phyloP scores from a whole-genome alignment of 495 filamentous ascomycete species.

The Penicillium fimorum region DNA sequence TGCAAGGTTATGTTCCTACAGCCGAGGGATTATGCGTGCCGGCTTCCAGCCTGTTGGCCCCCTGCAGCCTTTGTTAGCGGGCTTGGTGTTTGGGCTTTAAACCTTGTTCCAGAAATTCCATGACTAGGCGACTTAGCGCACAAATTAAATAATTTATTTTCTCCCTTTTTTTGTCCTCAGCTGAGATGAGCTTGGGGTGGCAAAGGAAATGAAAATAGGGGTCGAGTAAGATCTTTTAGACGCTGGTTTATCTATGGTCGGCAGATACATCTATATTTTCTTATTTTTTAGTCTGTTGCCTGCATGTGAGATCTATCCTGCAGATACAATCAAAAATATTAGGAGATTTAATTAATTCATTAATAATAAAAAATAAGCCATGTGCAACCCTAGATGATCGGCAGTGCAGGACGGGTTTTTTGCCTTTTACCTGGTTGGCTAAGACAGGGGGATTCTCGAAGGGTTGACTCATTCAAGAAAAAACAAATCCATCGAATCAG shows the following conservation, averaged over 20 bases:
- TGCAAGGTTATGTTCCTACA: conserved; percentile 23
- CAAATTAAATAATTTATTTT: neutral
- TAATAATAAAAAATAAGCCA: conserved; percentile 19
- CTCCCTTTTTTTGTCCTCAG: neutral
- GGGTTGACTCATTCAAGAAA: conserved; percentile 25
- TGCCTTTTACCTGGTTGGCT: conserved; percentile 14
- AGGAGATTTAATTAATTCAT: neutral
- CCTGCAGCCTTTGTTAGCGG: conserved; percentile 6
- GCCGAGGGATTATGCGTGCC: conserved; percentile 12
- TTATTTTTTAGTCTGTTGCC: conserved; percentile 1
- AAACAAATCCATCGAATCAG: conserved; percentile 21
- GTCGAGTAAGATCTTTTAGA: neutral
- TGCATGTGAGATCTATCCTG: conserved; percentile 14
- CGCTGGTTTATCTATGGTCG: neutral
- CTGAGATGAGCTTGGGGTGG: conserved; percentile 3
- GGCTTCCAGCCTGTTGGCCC: conserved; percentile 17
- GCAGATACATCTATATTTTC: neutral
- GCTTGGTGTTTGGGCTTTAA: conserved; percentile 8
- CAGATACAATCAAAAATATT: conserved; percentile 1
- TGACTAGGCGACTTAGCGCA: conserved; percentile 3
- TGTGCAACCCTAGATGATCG: conserved; percentile 32
- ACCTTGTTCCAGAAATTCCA: conserved; percentile 15
- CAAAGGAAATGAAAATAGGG: neutral
- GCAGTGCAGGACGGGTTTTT: conserved; percentile 23
- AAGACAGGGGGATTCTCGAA: conserved; percentile 22